phyloP scores from a whole-genome alignment of 345 rosid species.

The Hibiscus syriacus region DNA sequence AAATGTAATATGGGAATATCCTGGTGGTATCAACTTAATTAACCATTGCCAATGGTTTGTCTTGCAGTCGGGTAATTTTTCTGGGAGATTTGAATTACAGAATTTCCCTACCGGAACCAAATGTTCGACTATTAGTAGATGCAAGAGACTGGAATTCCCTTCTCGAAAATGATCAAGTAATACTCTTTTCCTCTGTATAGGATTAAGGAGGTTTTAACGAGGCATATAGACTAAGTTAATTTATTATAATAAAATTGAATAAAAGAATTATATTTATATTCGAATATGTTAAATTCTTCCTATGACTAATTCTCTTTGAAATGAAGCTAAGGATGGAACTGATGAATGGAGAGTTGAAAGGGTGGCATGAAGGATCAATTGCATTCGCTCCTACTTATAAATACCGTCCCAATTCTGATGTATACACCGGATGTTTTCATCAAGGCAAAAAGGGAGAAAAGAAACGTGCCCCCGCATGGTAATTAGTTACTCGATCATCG shows the following conservation, averaged over 20 bases:
- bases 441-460: constrained; percentile 45
- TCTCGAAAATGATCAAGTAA: constrained; percentile 70
- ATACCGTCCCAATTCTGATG: constrained; percentile 54
- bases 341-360: constrained; percentile 43
- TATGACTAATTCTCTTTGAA: neutral
- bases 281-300: too few relatives aligned
- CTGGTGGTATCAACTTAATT: constrained; percentile 17
- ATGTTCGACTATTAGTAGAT: constrained; percentile 47
- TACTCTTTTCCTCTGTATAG: too few relatives aligned
- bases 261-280: too few relatives aligned
- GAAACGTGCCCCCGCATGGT: constrained; percentile 80
- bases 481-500: neutral
- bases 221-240: too few relatives aligned
- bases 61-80: constrained; percentile 49
- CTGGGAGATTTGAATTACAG: constrained; percentile 85
- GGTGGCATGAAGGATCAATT: constrained; percentile 65
- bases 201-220: too few relatives aligned
- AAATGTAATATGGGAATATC: constrained; percentile 6
- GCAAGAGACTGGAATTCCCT: constrained; percentile 47
- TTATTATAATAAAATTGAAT: too few relatives aligned
- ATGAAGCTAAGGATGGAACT: constrained; percentile 61
- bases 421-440: constrained; percentile 46
- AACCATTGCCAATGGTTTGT: neutral
- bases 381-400: constrained; percentile 75
- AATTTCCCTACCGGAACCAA: constrained; percentile 57